Conservation (phyloP, 78 protist genomes). For the Dictyostelium intermedium region DNA sequence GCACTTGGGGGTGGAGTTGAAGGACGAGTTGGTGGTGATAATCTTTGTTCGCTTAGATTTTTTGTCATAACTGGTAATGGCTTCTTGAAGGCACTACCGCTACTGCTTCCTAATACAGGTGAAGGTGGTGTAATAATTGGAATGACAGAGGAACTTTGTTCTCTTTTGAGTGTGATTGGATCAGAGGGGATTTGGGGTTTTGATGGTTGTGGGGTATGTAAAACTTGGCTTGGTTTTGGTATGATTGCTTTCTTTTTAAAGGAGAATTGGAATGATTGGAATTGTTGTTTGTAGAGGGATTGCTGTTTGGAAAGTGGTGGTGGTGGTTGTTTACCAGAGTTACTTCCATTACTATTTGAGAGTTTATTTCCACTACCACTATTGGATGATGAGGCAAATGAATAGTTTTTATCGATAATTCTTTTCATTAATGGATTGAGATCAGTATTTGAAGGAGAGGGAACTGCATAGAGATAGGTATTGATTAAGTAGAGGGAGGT, state of each 20-base stretch:
- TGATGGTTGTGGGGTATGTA: neutral
- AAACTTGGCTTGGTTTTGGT: conserved; percentile 17
- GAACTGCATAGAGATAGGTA: conserved; percentile 60
- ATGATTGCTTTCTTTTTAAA: neutral
- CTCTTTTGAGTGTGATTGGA: neutral
- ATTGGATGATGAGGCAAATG: neutral
- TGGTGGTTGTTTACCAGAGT: neutral
- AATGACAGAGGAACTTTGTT: neutral
- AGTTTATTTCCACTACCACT: neutral
- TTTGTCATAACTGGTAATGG: neutral
- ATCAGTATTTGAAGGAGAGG: conserved; percentile 7
- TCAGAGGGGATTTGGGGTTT: too few relatives aligned
- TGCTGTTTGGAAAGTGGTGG: neutral
- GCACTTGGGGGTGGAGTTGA: conserved; percentile 8
- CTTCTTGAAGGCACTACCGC: neutral
- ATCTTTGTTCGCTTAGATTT: conserved; percentile 11
- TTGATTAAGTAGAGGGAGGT: conserved; percentile 44
- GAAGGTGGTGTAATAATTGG: conserved; percentile 24
- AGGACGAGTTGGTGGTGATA: conserved; percentile 19
- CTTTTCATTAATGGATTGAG: conserved; percentile 24
- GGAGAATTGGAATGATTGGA: neutral
- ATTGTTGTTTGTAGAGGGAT: neutral
- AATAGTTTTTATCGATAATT: conserved; percentile 9
- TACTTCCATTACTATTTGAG: neutral
- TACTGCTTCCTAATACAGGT: neutral